phyloP scores from a whole-genome alignment of 495 filamentous ascomycete species.

The Penicillium silybi region DNA sequence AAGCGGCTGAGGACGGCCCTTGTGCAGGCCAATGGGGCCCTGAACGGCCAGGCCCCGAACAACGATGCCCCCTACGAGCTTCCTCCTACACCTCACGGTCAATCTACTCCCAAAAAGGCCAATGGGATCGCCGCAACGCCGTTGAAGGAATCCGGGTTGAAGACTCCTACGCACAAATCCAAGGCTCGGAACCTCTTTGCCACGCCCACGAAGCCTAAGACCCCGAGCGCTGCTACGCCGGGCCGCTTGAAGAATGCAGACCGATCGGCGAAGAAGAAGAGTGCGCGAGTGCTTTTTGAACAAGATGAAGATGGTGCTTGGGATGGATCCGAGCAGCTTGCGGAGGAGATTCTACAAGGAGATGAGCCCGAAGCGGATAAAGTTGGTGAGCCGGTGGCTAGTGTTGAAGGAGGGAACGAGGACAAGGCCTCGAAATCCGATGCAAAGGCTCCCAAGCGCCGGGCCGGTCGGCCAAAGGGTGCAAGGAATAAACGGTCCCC shows the following conservation, averaged over 20 bases:
- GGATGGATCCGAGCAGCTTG: conserved; percentile 69
- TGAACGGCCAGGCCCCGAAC: conserved; percentile 25
- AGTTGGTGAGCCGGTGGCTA: conserved; percentile 36
- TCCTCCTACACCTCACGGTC: conserved; percentile 26
- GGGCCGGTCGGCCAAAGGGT: conserved; percentile 56
- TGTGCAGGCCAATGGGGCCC: conserved; percentile 25
- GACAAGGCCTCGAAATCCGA: conserved; percentile 27
- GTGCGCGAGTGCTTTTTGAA: conserved; percentile 68
- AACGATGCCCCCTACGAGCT: conserved; percentile 23
- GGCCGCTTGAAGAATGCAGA: conserved; percentile 65
- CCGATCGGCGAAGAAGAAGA: conserved; percentile 82
- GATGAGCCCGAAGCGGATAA: conserved; percentile 30
- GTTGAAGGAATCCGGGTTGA: conserved; percentile 41
- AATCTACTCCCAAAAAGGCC: conserved; percentile 39
- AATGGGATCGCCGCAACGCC: conserved; percentile 29
- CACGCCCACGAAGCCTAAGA: conserved; percentile 35
- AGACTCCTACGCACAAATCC: conserved; percentile 41
- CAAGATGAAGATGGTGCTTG: conserved; percentile 69
- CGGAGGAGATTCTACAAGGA: conserved; percentile 63
- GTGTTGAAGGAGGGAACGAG: conserved; percentile 30
- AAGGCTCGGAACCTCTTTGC: conserved; percentile 41
- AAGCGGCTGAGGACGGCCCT: conserved; percentile 34
- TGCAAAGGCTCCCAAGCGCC: conserved; percentile 51
- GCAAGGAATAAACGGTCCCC: conserved; percentile 66
- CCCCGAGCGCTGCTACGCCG: conserved; percentile 40